Conservation (phyloP, 2,329 filamentous ascomycete genomes). For the Parafenestella ontariensis region DNA sequence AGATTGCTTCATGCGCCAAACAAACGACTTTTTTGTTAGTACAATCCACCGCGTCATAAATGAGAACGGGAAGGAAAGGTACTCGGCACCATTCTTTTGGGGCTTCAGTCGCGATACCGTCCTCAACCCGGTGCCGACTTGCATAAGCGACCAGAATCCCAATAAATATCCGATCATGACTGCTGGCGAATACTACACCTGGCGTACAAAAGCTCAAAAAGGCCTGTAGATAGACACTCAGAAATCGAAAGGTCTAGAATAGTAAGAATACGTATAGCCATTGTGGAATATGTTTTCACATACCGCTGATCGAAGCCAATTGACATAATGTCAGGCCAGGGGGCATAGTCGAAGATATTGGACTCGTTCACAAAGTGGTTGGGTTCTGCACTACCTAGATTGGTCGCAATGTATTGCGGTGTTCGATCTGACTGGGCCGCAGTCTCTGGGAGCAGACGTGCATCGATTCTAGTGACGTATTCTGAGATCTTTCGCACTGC, state of each 20-base stretch:
- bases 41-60: constrained; percentile 55
- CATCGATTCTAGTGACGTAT: not conserved
- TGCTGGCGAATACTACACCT: constrained; percentile 43
- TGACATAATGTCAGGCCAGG: not conserved
- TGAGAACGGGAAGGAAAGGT: constrained; percentile 6
- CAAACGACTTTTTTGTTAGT: constrained; percentile 54
- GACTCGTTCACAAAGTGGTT: not conserved
- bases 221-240: not conserved
- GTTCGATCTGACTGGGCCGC: not conserved
- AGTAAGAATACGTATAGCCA: not conserved
- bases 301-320: not conserved
- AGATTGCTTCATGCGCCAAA: constrained; percentile 52
- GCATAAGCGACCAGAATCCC: constrained; percentile 39
- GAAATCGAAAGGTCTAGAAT: not conserved
- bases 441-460: not conserved
- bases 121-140: constrained; percentile 43
- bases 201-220: constrained; percentile 9
- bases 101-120: constrained; percentile 34
- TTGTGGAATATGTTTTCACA: not conserved
- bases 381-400: not conserved
- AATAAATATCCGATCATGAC: constrained; percentile 46
- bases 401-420: not conserved
- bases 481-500: not conserved
- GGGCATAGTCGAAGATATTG: not conserved
- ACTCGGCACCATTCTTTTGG: not conserved